Conservation (phyloP, 805 yeast species). For the Hagleromyces aurorensis region DNA sequence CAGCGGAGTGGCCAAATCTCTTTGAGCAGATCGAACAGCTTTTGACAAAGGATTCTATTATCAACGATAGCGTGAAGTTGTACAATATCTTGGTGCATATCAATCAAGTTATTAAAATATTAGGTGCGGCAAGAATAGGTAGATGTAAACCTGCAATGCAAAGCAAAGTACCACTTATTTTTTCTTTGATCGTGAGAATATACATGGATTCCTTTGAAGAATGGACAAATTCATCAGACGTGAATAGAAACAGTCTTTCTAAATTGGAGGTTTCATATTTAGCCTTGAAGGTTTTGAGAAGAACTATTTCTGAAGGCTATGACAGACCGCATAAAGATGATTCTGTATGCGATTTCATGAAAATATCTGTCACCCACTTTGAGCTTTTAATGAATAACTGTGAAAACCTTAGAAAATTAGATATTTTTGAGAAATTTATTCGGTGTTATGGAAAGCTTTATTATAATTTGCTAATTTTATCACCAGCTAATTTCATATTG, state of each 20-base stretch:
- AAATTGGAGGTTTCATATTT: slow-evolving; percentile 70
- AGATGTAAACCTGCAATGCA: slow-evolving; percentile 73
- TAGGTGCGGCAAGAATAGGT: slow-evolving; percentile 76
- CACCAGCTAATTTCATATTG: slow-evolving; percentile 65
- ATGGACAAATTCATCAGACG: slow-evolving; percentile 46
- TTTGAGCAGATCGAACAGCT: slow-evolving; percentile 53
- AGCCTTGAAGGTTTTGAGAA: slow-evolving; percentile 63
- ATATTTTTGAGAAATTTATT: slow-evolving; percentile 56
- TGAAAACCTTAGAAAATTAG: slow-evolving; percentile 37
- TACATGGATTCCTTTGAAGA: slow-evolving; percentile 52
- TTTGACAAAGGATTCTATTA: slow-evolving; percentile 38
- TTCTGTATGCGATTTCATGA: slow-evolving; percentile 52
- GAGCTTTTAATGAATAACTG: slow-evolving; percentile 47
- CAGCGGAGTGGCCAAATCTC: slow-evolving; percentile 74
- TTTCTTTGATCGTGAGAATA: slow-evolving; percentile 50
- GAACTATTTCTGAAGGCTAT: slow-evolving; percentile 69
- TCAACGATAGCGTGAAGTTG: slow-evolving; percentile 43
- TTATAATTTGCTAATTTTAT: slow-evolving; percentile 45
- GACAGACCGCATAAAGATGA: slow-evolving; percentile 57
- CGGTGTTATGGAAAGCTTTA: slow-evolving; percentile 72
- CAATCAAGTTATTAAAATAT: slow-evolving; percentile 69
- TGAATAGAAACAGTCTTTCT: slow-evolving; percentile 33
- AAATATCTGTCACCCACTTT: slow-evolving; percentile 49
- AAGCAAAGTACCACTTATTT: slow-evolving; percentile 54
- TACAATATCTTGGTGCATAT: slow-evolving; percentile 58